These are phyloP conservation scores for Yarrowia bubula DNA, from an alignment of 805 yeast species.

Conservation along the genomic window DNA sequence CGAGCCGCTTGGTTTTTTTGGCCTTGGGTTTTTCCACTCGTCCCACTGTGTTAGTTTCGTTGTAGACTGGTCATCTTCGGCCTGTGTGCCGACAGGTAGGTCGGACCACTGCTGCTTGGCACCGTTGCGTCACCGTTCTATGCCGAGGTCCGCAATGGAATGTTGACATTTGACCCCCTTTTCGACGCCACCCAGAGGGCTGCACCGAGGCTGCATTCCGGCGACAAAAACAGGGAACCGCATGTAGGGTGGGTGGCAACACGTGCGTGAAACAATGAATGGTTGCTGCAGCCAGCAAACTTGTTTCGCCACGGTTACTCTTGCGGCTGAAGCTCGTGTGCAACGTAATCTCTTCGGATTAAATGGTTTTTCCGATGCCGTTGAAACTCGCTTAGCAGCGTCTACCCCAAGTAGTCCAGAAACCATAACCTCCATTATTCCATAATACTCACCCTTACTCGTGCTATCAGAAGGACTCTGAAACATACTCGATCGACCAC, in stretches of 20 bases:
- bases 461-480: conserved; percentile 4
- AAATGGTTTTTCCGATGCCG: not conserved
- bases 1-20: conserved; percentile 5
- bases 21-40: conserved; percentile 10
- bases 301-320: not conserved
- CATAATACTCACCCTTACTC: conserved; percentile 7
- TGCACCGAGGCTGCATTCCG: conserved; percentile 7
- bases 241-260: conserved; percentile 1
- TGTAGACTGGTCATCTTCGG: not conserved
- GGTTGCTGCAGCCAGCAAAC: not conserved
- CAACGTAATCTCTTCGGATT: conserved; percentile 5
- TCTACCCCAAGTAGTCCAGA: not conserved
- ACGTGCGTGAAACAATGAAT: not conserved
- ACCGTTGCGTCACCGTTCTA: not conserved
- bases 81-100: no score
- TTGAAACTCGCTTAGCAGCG: not conserved
- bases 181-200: not conserved
- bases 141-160: not conserved
- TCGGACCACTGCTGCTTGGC: not conserved
- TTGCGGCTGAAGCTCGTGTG: conserved; percentile 5
- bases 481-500: conserved; percentile 13
- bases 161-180: not conserved
- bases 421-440: not conserved
- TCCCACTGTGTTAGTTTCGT: conserved; percentile 12
- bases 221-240: not conserved